Percentiles rank a stretch among this genome's conserved stretches.
Evolutionary conservation across 345 rosid species (phyloP).

Genomic region (Eucalyptus marginata): DNA sequence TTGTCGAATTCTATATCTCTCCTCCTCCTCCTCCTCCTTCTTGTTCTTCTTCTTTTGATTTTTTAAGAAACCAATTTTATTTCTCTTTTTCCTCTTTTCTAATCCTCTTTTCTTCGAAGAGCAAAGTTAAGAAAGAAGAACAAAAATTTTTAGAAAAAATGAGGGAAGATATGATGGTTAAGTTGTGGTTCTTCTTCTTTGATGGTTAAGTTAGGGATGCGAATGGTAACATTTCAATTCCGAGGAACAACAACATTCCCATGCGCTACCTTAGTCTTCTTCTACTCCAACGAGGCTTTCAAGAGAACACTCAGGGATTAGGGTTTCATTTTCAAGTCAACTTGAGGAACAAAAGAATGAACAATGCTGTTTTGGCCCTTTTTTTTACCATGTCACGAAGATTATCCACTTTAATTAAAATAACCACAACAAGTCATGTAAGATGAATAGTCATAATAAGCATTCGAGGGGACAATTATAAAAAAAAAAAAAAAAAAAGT

Average conservation of each 20-base stretch:
- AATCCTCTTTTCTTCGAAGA: neutral
- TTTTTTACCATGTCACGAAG: neutral
- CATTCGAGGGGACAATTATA: neutral
- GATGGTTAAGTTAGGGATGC: neutral
- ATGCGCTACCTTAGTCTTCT: neutral
- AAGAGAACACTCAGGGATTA: neutral
- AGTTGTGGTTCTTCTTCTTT: too few species aligned
- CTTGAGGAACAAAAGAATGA: neutral
- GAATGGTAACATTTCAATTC: too few species aligned
- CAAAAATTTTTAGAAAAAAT: accelerated
- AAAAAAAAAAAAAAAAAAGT: too few species aligned
- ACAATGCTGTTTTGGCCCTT: neutral
- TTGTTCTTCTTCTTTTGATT: neutral
- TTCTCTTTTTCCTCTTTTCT: too few species aligned
- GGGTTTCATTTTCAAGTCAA: neutral
- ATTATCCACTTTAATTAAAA: neutral
- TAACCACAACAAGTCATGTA: neutral
- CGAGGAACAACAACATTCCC: too few species aligned
- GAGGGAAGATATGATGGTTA: neutral
- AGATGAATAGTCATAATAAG: neutral
- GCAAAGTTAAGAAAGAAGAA: neutral
- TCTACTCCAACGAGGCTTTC: neutral
- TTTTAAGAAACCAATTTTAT: neutral
- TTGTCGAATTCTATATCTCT: neutral
- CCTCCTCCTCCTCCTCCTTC: too few species aligned